Base-by-base conservation (phyloP, 129 eudicot species). In the Silybum marianum region DNA sequence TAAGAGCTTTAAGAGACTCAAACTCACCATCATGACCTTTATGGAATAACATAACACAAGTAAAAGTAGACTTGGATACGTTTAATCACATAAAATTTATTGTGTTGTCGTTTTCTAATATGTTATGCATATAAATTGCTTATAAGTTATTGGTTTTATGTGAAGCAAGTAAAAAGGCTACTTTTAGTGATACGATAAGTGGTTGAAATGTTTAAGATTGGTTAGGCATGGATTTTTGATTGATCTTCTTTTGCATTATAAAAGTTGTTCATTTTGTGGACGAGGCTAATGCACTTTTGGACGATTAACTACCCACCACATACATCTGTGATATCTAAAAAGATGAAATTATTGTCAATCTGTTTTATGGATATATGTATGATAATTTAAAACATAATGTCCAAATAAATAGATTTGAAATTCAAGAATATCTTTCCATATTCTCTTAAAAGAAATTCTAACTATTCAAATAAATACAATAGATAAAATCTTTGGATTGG, bases 231-330 rank as follows among this genome's bases (percentile, higher is more conserved):
- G 26, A 16, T 71, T 36, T 36, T 71, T 34, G 11, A 42, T 71
- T 34, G 48, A 71, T 71, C 40, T 71, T 71, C 48, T 14, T 71
- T 71, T 34, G 51, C 51, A 34, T 42, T 23, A 71, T 71, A 34
- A 71, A 32, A 71, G 51, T 71, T 6, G 13, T 71, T n/a, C 25
- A 71, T n/a, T 71, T 71, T 58, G 75, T 71, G 75, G 75, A 71
- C 26, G 25, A 71, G 10, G 75, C 51, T 71, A 71, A n/a, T 34
- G 48, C 75, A 71, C 75, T 71, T 70, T 71, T 71, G 75, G 75
- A 71, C 7, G 8, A 71, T 22, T 22, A 36, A 34, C 13, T 71
- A 36, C 22, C 75, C 40, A 71, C 75, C 75, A 36, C 75, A 71
- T 34, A 71, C 26, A 32, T 40, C 48, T 32, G 18, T 71, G 7